phyloP scores from a whole-genome alignment of 352 stramenopile genomes.

The Hyaloperonospora arabidopsidis region DNA sequence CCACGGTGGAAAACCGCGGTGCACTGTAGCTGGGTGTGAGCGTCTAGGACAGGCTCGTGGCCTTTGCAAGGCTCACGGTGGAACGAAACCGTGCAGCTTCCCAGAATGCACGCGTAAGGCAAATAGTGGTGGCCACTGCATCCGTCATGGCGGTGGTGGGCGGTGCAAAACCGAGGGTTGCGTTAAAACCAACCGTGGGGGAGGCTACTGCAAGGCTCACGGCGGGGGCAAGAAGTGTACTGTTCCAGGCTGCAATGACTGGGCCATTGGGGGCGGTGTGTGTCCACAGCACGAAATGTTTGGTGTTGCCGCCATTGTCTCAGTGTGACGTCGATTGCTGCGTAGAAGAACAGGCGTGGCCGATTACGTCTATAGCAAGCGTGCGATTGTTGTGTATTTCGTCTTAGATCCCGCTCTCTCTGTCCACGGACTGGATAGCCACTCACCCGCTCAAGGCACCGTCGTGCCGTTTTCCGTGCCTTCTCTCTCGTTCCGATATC shows the following conservation, averaged over 20 bases:
- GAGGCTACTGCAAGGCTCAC: conserved; percentile 71
- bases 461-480: not conserved
- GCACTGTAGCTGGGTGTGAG: conserved; percentile 56
- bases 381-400: conserved; percentile 23
- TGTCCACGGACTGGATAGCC: not conserved
- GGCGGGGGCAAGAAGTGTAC: conserved; percentile 75
- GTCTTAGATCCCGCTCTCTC: conserved; percentile 6
- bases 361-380: conserved; percentile 19
- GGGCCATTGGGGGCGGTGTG: conserved; percentile 56
- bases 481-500: not conserved
- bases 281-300: conserved; percentile 64
- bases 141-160: conserved; percentile 67
- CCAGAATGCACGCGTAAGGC: conserved; percentile 56
- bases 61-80: conserved; percentile 77
- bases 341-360: conserved; percentile 8
- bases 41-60: conserved; percentile 53
- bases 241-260: conserved; percentile 50
- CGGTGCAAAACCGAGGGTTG: conserved; percentile 61
- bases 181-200: conserved; percentile 67
- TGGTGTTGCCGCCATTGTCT: conserved; percentile 31
- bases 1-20: conserved; percentile 67
- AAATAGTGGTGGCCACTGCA: conserved; percentile 75
- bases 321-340: conserved; percentile 31
- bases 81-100: conserved; percentile 53
- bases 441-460: too few relatives aligned